These are phyloP conservation scores for Bruguiera hainesii DNA, from an alignment of 441 rosid species.

Conservation along the genomic window DNA sequence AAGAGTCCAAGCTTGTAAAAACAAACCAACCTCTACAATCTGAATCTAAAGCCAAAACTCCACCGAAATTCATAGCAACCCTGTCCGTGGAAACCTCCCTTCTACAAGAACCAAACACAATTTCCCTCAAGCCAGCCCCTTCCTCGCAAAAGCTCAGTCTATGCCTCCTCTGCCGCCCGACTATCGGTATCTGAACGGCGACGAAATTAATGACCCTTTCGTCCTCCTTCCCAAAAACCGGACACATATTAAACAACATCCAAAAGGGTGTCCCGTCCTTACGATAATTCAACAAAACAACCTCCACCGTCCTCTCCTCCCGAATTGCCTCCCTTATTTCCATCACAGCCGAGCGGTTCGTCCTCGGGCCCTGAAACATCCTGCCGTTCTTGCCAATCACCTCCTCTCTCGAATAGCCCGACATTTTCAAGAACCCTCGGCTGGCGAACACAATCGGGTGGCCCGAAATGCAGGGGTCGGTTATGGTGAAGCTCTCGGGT, in stretches of 20 bases:
- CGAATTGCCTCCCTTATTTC: conserved; percentile 83
- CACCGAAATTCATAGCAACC: conserved; percentile 36
- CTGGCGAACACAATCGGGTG: conserved; percentile 92
- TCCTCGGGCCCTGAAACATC: conserved; percentile 70
- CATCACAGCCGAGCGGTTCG: conserved; percentile 63
- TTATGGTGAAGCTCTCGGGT: conserved; percentile 72
- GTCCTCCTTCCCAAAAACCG: conserved; percentile 52
- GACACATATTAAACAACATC: conserved; percentile 74
- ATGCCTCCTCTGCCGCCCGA: conserved; percentile 23
- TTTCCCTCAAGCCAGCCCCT: conserved; percentile 31
- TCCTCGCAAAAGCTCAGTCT: conserved; percentile 34
- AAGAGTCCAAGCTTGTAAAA: background rate
- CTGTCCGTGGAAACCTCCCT: conserved; percentile 63
- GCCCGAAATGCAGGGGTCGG: conserved; percentile 71
- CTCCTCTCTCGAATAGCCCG: conserved; percentile 58
- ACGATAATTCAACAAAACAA: conserved; percentile 65
- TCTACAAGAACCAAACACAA: conserved; percentile 69
- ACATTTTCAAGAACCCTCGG: conserved; percentile 63
- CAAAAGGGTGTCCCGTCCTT: conserved; percentile 89
- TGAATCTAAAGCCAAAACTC: conserved; percentile 35
- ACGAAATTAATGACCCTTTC: conserved; percentile 69
- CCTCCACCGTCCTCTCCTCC: conserved; percentile 54
- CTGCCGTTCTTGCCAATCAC: conserved; percentile 82
- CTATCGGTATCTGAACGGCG: conserved; percentile 80
- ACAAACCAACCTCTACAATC: conserved; percentile 47